Base-by-base conservation (phyloP, 2,329 filamentous ascomycete species). In the Pseudocercospora crystallina region DNA sequence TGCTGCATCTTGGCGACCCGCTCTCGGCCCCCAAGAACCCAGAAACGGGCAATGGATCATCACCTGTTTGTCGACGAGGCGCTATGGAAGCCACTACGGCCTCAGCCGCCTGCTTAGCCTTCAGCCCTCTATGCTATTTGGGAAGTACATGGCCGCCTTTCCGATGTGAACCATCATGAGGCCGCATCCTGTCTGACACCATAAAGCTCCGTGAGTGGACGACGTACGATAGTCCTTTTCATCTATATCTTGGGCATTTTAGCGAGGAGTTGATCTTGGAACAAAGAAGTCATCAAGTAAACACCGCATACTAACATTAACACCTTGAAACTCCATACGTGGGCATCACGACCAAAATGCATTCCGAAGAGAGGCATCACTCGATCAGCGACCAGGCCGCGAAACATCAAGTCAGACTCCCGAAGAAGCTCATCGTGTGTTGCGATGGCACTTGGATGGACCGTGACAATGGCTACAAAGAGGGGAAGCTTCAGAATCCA, bases 371-470 rank as follows among this genome's bases (percentile, higher is more conserved):
- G 5, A 33, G 45, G 5, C 34, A 43, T 9, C 48, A 53, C 20
- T 50, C 50, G 2, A 8, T 51, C 12, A 44, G 53, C 15, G 53
- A 56, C 15, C 50, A 58, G 30, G 34, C 41, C 5, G 47, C 53
- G n/a, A 51, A 36, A 9, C 51, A 49, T n/a, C 56, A 58, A 31
- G 37, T 49, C 17, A 51, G 56, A 35, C 43, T 58, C 7, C 58
- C 58, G 7, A 61, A 61, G 51, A 61, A 61, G 54, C 51, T 62
- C 32, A 63, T 61, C 39, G 60, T 63, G 13, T 63, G 58, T 44
- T 63, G 61, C 35, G 61, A 63, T 57, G 64, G 64, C n/a, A 69
- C 67, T 8, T 69, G 67, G 67, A 62, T 64, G 61, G 65, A 69
- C 43, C 55, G 61, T 40, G 66, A 69, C 50, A 69, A 66, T 53